Evolutionary conservation across 2,329 filamentous ascomycete species (phyloP).

Genomic region (Pseudopyrenochaeta lycopersici): DNA sequence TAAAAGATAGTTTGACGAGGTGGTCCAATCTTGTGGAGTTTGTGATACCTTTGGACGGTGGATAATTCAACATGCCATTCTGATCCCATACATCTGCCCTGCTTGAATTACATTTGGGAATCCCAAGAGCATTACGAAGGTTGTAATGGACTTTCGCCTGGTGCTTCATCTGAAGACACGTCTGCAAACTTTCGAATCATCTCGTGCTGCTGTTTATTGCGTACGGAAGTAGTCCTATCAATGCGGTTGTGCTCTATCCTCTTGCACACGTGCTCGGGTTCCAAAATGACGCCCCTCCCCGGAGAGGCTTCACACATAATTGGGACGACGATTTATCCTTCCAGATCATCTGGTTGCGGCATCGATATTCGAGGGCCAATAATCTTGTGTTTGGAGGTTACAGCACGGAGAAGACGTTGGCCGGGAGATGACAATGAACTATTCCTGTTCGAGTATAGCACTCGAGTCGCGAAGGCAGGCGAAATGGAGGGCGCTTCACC

Average conservation of each 20-base stretch:
- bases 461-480: conserved; percentile 17
- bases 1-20: not conserved
- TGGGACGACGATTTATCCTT: not conserved
- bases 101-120: no score
- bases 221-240: no score
- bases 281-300: no score
- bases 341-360: not conserved
- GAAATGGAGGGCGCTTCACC: conserved; percentile 27
- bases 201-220: no score
- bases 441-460: conserved; percentile 7
- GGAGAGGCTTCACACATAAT: no score
- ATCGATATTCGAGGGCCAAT: conserved; percentile 3
- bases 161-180: no score
- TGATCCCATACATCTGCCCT: no score
- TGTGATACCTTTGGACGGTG: conserved; percentile 14
- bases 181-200: no score
- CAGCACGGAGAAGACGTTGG: conserved; percentile 21
- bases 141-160: no score
- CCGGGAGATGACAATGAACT: conserved; percentile 14
- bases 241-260: no score
- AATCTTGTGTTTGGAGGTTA: conserved; percentile 24
- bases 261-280: no score
- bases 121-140: no score
- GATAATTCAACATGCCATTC: conserved; percentile 10
- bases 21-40: not conserved